Evolutionary conservation across 2,329 filamentous ascomycete genomes (phyloP).

Genomic region (Verticillium klebahnii): DNA sequence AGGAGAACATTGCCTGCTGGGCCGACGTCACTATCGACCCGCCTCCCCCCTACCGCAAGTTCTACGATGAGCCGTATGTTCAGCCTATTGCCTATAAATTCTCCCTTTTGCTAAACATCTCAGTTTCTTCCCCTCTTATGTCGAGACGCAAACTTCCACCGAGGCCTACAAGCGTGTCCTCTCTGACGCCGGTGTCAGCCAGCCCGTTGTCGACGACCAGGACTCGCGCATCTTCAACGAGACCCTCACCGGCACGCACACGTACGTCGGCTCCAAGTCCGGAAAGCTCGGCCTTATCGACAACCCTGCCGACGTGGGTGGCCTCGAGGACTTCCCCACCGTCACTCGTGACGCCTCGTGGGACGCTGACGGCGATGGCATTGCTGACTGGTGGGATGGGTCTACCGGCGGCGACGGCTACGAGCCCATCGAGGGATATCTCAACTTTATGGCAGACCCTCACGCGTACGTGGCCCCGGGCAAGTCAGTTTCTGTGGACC

Average conservation of each 20-base stretch:
- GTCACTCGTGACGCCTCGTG: constrained; percentile 18
- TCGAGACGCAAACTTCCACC: constrained; percentile 22
- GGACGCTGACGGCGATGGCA: constrained; percentile 26
- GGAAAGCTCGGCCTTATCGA: constrained; percentile 27
- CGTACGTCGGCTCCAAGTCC: constrained; percentile 22
- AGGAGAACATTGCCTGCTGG: constrained; percentile 22
- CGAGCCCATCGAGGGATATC: constrained; percentile 1
- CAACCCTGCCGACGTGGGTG: constrained; percentile 24
- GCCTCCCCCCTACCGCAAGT: constrained; percentile 23
- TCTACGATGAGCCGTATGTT: constrained; percentile 10
- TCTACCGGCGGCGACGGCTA: constrained; percentile 24
- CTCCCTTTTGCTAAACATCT: not conserved
- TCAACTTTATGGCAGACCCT: constrained; percentile 9
- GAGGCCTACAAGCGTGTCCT: constrained; percentile 29
- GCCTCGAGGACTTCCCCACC: constrained; percentile 25
- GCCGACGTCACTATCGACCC: constrained; percentile 22
- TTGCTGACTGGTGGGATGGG: constrained; percentile 15
- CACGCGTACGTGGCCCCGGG: constrained; percentile 23
- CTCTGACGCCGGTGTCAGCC: constrained; percentile 24
- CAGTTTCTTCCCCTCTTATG: constrained; percentile 23
- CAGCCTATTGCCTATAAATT: not conserved
- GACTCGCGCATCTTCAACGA: constrained; percentile 27
- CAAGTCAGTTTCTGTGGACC: constrained; percentile 17
- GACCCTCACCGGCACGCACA: constrained; percentile 21
- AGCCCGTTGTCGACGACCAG: constrained; percentile 24